Conservation (phyloP, 768 basidiomycete genomes). For the Calvatia gigantea region DNA sequence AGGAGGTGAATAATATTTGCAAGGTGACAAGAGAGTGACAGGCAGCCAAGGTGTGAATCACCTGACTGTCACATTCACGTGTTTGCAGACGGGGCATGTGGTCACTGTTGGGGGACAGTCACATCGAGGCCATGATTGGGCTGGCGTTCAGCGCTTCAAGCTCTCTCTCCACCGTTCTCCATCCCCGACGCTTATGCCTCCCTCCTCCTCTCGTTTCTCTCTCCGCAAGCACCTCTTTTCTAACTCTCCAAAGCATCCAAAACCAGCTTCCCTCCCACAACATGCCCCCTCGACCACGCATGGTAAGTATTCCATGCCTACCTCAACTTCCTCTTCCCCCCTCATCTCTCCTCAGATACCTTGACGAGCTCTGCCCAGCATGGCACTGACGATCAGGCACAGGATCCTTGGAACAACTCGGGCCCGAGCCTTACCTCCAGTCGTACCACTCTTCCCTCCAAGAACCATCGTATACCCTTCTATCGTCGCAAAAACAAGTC, state of each 20-base stretch:
- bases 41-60: background rate
- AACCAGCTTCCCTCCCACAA: background rate
- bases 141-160: constrained; percentile 10
- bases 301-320: background rate
- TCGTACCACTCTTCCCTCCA: constrained; percentile 28
- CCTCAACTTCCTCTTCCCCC: constrained; percentile 12
- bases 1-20: constrained; percentile 6
- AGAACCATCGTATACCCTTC: constrained; percentile 37
- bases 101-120: background rate
- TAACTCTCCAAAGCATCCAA: constrained; percentile 8
- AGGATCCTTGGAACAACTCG: constrained; percentile 33
- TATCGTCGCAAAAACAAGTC: constrained; percentile 42
- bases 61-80: constrained; percentile 14
- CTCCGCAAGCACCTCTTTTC: constrained; percentile 11
- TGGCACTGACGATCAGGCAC: constrained; percentile 31
- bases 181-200: constrained; percentile 7
- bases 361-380: constrained; percentile 20
- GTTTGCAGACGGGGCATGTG: background rate
- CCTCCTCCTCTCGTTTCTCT: constrained; percentile 11
- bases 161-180: background rate
- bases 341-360: constrained; percentile 8
- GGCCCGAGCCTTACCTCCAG: constrained; percentile 6
- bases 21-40: constrained; percentile 17
- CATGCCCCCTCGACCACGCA: background rate
- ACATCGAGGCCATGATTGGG: constrained; percentile 2